phyloP scores from a whole-genome alignment of 441 rosid genomes.

The Eruca vesicaria region DNA sequence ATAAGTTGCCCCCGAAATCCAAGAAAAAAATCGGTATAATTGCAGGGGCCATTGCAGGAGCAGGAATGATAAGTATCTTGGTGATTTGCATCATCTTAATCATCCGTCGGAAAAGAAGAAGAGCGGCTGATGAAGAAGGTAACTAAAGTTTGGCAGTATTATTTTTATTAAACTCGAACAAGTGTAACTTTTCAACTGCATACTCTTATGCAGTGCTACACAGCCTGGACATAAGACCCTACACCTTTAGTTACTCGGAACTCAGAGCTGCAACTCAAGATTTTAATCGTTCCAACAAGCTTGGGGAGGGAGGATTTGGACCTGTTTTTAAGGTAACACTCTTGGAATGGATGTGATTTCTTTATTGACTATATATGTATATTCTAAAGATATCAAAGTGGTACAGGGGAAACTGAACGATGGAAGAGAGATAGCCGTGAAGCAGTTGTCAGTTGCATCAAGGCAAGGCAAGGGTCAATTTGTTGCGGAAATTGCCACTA shows the following conservation, averaged over 20 bases:
- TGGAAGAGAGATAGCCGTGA: conserved; percentile 41
- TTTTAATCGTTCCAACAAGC: conserved; percentile 48
- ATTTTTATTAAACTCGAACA: neutral
- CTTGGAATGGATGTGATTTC: neutral
- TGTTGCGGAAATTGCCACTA: conserved; percentile 36
- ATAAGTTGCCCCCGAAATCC: neutral
- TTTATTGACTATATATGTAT: neutral
- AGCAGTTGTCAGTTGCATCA: conserved; percentile 28
- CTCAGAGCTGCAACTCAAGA: conserved; percentile 49
- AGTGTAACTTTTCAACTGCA: neutral
- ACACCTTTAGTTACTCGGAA: conserved; percentile 45
- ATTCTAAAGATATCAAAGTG: neutral
- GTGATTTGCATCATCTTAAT: neutral
- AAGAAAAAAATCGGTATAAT: neutral
- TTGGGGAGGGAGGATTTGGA: conserved; percentile 66
- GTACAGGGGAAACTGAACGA: conserved; percentile 37
- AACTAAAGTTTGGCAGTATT: neutral
- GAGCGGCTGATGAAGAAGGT: neutral
- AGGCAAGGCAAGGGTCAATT: conserved; percentile 31
- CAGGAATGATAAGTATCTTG: neutral
- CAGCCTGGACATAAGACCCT: conserved; percentile 27
- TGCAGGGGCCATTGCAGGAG: neutral
- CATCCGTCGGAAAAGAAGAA: neutral
- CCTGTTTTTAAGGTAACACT: conserved; percentile 28
- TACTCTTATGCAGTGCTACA: conserved; percentile 17